Conservation (phyloP, 371 early-diverging fungal genomes). For the Zancudomyces culisetae region DNA sequence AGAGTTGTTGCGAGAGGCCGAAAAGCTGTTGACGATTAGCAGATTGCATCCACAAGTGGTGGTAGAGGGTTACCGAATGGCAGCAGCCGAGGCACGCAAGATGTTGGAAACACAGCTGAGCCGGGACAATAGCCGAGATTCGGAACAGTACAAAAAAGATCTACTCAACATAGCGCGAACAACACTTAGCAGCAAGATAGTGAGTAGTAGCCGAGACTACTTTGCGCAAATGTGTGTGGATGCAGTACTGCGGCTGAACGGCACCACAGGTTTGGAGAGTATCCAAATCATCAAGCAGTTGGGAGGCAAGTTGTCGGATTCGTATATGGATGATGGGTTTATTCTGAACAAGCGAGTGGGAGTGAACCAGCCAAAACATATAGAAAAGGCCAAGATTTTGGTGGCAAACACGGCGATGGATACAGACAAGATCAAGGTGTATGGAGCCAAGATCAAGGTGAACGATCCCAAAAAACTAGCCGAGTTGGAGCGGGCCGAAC, state of each 20-base stretch:
- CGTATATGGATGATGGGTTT: slow-evolving; percentile 95
- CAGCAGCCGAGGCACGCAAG: slow-evolving; percentile 67
- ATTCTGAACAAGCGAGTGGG: slow-evolving; percentile 97
- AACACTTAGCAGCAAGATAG: slow-evolving; percentile 94
- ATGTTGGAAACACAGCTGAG: slow-evolving; percentile 62
- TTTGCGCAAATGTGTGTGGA: slow-evolving; percentile 95
- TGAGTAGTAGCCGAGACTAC: slow-evolving; percentile 91
- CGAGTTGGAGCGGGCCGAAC: slow-evolving; percentile 97
- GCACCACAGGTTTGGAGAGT: slow-evolving; percentile 90
- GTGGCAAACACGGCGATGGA: slow-evolving; percentile 99
- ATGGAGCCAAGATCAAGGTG: slow-evolving; percentile 95
- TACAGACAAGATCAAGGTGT: slow-evolving; percentile 99
- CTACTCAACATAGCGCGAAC: slow-evolving; percentile 95
- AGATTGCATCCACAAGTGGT: slow-evolving; percentile 98
- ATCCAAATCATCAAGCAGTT: slow-evolving; percentile 99
- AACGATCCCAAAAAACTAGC: slow-evolving; percentile 94
- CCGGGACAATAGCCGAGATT: slow-evolving; percentile 45
- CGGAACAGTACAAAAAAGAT: slow-evolving; percentile 60
- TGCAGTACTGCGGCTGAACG: slow-evolving; percentile 89
- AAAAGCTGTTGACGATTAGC: slow-evolving; percentile 73
- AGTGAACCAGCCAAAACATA: slow-evolving; percentile 89
- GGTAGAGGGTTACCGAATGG: slow-evolving; percentile 92
- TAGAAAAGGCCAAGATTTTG: slow-evolving; percentile 92
- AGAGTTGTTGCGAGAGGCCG: slow-evolving; percentile 92
- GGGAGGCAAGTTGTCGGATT: slow-evolving; percentile 91